A percentile compares a stretch with the other conserved stretches of the same genome.
Evolutionary conservation across 2,329 filamentous ascomycete species (phyloP).

Genomic region (Catunica adiposa): DNA sequence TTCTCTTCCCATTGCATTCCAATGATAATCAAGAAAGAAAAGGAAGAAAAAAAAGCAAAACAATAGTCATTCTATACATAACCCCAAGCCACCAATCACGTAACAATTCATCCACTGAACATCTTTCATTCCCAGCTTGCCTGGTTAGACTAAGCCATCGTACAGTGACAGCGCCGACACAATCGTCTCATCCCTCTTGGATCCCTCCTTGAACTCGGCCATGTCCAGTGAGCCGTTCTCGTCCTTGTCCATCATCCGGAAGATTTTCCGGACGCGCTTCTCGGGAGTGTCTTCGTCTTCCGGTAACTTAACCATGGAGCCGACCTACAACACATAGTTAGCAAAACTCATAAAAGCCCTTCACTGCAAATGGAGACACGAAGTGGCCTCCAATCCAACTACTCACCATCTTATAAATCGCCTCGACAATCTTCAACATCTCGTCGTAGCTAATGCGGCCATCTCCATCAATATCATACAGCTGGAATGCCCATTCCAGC

Average conservation of each 20-base stretch:
- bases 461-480: slow-evolving; percentile 98
- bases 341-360: background rate
- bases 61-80: background rate
- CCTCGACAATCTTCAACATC: slow-evolving; percentile 97
- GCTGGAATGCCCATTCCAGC: slow-evolving; percentile 96
- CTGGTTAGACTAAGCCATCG: slow-evolving; percentile 66
- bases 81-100: background rate
- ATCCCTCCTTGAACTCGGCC: slow-evolving; percentile 97
- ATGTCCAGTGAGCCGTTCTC: slow-evolving; percentile 95
- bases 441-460: slow-evolving; percentile 98
- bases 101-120: background rate
- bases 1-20: no score
- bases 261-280: slow-evolving; percentile 96
- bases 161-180: slow-evolving; percentile 93
- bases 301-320: slow-evolving; percentile 96
- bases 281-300: slow-evolving; percentile 98
- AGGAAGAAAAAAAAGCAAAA: no score
- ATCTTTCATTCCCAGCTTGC: background rate
- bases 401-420: slow-evolving; percentile 96
- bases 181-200: slow-evolving; percentile 96
- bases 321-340: slow-evolving; percentile 45
- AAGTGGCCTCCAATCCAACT: slow-evolving; percentile 13
- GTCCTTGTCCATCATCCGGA: slow-evolving; percentile 99
- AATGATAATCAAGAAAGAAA: no score
- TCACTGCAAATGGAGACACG: background rate